A percentile compares a stretch with the other conserved stretches of the same genome.
Conservation (phyloP, 768 basidiomycete species). For the Clitopilus hobsonii region DNA sequence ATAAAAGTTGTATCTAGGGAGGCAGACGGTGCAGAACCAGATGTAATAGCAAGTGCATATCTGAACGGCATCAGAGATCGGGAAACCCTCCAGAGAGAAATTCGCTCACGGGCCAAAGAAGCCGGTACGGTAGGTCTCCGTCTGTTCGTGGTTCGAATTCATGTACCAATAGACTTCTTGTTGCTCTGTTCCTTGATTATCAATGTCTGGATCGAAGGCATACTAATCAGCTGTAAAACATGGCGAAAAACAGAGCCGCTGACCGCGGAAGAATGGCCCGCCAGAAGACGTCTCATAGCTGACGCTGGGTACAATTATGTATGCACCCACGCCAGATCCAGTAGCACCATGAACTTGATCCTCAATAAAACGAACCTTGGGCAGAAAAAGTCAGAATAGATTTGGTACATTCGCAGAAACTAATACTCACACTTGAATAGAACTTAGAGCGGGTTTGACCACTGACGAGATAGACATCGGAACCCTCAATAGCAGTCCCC, state of each 20-base stretch:
- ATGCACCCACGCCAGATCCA: slow-evolving; percentile 40
- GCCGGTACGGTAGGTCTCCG: slow-evolving; percentile 38
- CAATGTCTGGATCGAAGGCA: slow-evolving; percentile 27
- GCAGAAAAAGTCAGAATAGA: slow-evolving; percentile 1
- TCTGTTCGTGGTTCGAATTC: slow-evolving; percentile 44
- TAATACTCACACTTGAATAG: slow-evolving; percentile 34
- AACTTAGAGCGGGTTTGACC: slow-evolving; percentile 47
- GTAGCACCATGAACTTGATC: slow-evolving; percentile 48
- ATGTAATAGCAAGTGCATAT: slow-evolving; percentile 39
- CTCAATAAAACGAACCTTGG: slow-evolving; percentile 41
- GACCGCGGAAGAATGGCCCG: slow-evolving; percentile 45
- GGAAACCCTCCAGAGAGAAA: background rate
- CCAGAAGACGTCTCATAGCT: slow-evolving; percentile 44
- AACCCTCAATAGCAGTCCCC: slow-evolving; percentile 40
- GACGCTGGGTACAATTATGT: slow-evolving; percentile 38
- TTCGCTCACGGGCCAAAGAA: slow-evolving; percentile 41
- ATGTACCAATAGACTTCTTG: slow-evolving; percentile 47
- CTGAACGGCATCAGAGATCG: slow-evolving; percentile 13
- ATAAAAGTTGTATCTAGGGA: slow-evolving; percentile 38
- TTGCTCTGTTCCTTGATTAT: slow-evolving; percentile 41
- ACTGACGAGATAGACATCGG: slow-evolving; percentile 38
- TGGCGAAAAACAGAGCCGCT: background rate
- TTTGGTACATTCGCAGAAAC: too few species aligned
- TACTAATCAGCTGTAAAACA: background rate
- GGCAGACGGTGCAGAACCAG: slow-evolving; percentile 37